A percentile compares a stretch with the other conserved stretches of the same genome.
Conservation (phyloP, 1,139 yeast species). For the Kodamaea anthophila region DNA sequence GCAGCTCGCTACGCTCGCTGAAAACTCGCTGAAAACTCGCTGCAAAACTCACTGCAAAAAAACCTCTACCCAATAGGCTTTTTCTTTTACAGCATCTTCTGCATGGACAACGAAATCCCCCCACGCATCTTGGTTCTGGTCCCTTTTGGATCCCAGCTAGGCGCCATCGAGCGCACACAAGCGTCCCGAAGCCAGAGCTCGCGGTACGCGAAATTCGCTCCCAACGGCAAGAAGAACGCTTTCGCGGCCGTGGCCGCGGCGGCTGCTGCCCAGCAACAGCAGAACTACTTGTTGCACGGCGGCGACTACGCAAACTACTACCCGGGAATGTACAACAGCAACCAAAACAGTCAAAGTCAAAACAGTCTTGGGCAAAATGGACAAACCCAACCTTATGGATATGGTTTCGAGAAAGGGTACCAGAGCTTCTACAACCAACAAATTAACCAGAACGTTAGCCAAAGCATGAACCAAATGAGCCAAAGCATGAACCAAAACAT, state of each 20-base stretch:
- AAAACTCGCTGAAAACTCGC: no score
- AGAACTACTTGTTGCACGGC: constrained; percentile 12
- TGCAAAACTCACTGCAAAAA: neutral
- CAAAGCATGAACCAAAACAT: no score
- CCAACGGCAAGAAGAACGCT: constrained; percentile 16
- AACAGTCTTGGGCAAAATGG: no score
- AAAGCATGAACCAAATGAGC: no score
- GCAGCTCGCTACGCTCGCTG: no score
- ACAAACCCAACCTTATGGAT: no score
- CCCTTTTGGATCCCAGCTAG: constrained; percentile 29
- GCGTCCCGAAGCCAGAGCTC: constrained; percentile 2
- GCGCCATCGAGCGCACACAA: constrained; percentile 17
- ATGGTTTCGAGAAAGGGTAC: constrained; percentile 1
- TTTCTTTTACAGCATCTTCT: no score
- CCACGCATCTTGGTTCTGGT: constrained; percentile 22
- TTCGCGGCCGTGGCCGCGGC: constrained; percentile 28
- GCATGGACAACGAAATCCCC: no score
- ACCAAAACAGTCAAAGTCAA: no score
- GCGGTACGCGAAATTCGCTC: constrained; percentile 8
- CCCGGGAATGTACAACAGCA: no score
- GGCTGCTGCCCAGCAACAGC: constrained; percentile 20
- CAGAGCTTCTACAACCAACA: constrained; percentile 1
- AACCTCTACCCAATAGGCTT: constrained; percentile 21
- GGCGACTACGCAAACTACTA: constrained; percentile 5
- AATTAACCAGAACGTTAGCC: no score